Percentiles rank a stretch among this genome's conserved stretches.
These are phyloP conservation scores for Paramecium primaurelia DNA, from an alignment of 73 alveolate genomes.

Conservation along the genomic window DNA sequence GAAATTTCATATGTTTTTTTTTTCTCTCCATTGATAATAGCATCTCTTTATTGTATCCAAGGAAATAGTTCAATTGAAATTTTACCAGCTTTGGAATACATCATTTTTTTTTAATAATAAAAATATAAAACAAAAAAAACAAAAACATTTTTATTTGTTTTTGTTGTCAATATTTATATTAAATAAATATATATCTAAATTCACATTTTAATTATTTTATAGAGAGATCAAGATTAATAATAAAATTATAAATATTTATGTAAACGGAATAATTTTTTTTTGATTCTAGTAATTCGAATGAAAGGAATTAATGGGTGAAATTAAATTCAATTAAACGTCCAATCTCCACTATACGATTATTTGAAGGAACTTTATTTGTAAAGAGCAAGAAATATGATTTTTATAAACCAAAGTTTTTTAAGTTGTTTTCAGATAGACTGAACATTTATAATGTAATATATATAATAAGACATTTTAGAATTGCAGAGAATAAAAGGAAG, in stretches of 20 bases:
- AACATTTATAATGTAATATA: background rate
- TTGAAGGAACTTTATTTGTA: conserved; percentile 15
- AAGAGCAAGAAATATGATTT: background rate
- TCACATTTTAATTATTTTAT: background rate
- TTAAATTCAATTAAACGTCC: background rate
- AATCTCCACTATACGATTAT: background rate
- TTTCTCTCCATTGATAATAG: background rate
- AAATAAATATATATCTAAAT: background rate
- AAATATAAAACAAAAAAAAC: background rate
- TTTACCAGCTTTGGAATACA: background rate
- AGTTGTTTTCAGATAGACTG: background rate
- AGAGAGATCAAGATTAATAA: background rate
- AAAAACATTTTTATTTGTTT: background rate
- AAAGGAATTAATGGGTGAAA: background rate
- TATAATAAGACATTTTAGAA: background rate
- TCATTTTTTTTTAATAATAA: background rate
- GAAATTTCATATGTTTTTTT: background rate
- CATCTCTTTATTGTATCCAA: background rate
- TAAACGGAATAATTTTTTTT: background rate
- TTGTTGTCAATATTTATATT: background rate
- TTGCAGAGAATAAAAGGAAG: background rate
- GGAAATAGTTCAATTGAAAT: conserved; percentile 6
- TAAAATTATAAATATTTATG: background rate
- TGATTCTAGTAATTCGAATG: background rate
- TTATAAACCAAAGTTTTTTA: background rate